phyloP scores from a whole-genome alignment of 2,329 filamentous ascomycete species.

The Aspergillus sp. region DNA sequence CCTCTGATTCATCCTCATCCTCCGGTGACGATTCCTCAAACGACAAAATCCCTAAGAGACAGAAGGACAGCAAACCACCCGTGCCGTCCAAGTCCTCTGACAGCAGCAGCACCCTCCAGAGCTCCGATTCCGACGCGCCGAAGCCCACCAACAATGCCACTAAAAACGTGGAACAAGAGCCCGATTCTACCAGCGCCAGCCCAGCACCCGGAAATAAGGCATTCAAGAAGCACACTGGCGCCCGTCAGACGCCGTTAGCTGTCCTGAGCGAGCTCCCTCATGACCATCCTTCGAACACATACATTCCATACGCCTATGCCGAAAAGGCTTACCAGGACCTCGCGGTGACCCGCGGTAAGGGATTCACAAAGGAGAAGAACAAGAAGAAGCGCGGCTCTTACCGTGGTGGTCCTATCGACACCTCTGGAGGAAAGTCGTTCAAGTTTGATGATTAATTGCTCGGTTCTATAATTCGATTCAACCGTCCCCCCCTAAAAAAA shows the following conservation, averaged over 20 bases:
- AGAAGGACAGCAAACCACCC: constrained; percentile 14
- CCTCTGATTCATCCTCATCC: constrained; percentile 4
- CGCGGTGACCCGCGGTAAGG: constrained; percentile 86
- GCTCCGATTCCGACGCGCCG: constrained; percentile 16
- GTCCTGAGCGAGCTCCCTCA: constrained; percentile 59
- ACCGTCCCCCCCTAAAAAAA: background rate
- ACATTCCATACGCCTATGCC: constrained; percentile 77
- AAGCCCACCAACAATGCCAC: constrained; percentile 16
- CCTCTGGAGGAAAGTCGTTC: constrained; percentile 70
- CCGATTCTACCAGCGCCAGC: constrained; percentile 45
- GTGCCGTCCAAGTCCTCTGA: constrained; percentile 17
- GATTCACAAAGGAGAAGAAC: constrained; percentile 99
- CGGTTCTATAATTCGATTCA: background rate
- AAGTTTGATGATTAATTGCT: constrained; percentile 77
- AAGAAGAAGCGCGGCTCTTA: constrained; percentile 93
- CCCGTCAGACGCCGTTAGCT: constrained; percentile 66
- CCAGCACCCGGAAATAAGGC: constrained; percentile 24
- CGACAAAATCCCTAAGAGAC: constrained; percentile 19
- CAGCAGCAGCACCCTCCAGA: constrained; percentile 24
- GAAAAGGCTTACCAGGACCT: constrained; percentile 81
- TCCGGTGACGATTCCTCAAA: constrained; percentile 11
- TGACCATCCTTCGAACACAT: constrained; percentile 71
- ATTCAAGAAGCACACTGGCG: constrained; percentile 36
- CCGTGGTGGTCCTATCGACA: constrained; percentile 80
- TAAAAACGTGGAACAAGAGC: constrained; percentile 11